These are phyloP conservation scores for Paracorniculantispora psalliotae DNA, from an alignment of 2,329 filamentous ascomycete genomes.

Conservation along the genomic window DNA sequence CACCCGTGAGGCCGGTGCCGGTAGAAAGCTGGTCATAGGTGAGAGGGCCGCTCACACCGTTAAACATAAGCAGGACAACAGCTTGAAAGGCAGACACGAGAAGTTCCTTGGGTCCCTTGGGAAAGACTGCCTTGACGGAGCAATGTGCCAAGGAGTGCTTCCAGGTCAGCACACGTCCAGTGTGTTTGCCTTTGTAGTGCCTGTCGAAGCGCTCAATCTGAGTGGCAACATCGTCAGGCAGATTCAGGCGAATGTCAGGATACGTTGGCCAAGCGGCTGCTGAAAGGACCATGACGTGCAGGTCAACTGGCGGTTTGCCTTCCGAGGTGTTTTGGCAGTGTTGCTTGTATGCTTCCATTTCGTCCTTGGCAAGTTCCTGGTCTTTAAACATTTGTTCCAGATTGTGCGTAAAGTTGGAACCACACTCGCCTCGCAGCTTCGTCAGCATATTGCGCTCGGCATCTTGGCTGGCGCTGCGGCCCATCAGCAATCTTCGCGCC, in stretches of 20 bases:
- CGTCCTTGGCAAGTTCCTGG: slow-evolving; percentile 85
- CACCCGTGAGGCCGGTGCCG: slow-evolving; percentile 68
- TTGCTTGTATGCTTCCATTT: slow-evolving; percentile 82
- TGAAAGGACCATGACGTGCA: slow-evolving; percentile 87
- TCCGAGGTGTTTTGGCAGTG: slow-evolving; percentile 51
- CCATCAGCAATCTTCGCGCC: slow-evolving; percentile 83
- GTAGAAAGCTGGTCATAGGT: slow-evolving; percentile 71
- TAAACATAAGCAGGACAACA: slow-evolving; percentile 86
- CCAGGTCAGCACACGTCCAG: slow-evolving; percentile 80
- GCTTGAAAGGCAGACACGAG: slow-evolving; percentile 91
- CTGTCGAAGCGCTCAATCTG: slow-evolving; percentile 76
- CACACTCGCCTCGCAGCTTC: slow-evolving; percentile 88
- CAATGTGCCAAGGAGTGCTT: slow-evolving; percentile 92
- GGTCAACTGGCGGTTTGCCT: slow-evolving; percentile 47
- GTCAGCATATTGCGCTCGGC: slow-evolving; percentile 94
- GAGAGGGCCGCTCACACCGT: slow-evolving; percentile 61
- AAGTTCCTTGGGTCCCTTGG: slow-evolving; percentile 77
- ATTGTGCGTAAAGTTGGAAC: slow-evolving; percentile 91
- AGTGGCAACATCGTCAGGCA: slow-evolving; percentile 70
- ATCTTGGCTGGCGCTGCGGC: slow-evolving; percentile 86
- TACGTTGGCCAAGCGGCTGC: slow-evolving; percentile 91
- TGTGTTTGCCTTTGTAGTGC: slow-evolving; percentile 88
- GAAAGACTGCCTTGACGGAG: slow-evolving; percentile 74
- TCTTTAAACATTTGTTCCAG: slow-evolving; percentile 99
- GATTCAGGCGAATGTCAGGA: slow-evolving; percentile 63